Base-by-base conservation (phyloP, 345 rosid species). In the Limnanthes douglasii region DNA sequence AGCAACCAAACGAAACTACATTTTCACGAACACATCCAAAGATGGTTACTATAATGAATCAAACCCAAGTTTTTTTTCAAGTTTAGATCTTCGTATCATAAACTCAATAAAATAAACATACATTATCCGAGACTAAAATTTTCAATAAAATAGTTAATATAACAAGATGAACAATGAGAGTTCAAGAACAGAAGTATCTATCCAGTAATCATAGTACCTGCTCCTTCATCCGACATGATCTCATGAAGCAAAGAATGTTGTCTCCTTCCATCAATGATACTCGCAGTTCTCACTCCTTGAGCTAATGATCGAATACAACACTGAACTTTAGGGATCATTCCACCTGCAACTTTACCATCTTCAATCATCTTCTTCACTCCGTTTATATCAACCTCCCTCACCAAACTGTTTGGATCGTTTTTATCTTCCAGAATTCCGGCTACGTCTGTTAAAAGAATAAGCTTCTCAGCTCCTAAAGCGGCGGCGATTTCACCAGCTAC, bases 401-500 rank as follows among this genome's bases (percentile, higher is more conserved):
- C 85, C 62, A 88, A 59, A 33, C 95, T 88, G 6, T 34, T 36
- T 0, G 88, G 80, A 24, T 88, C 78, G 0, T 73, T 72, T 2
- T 60, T 49, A 30, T 83, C 30, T 34, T 64, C 69, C 26, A 88
- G 62, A 15, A 88, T 83, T 20, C 97, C 97, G 0, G 93, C 72
- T 1, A 88, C 97, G 19, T 88, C 97, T 0, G 97, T 88, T 52
- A 88, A 17, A 43, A 88, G 38, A 36, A 83, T 88, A 67, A 88
- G 39, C 45, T 88, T 88, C 65, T 86, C 97, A 0, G 97, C 97
- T 5, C 88, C 85, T 16, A 82, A 53, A 5, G 97, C 93, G 2
- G 95, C 97, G 3, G 95, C 97, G 23, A 88, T 43, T 45, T 88
- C 97, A 18, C 95, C 97, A 0, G 93, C 97, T 31, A 83, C 97